phyloP scores from a whole-genome alignment of 805 yeast genomes.

The Starmera caribaea region DNA sequence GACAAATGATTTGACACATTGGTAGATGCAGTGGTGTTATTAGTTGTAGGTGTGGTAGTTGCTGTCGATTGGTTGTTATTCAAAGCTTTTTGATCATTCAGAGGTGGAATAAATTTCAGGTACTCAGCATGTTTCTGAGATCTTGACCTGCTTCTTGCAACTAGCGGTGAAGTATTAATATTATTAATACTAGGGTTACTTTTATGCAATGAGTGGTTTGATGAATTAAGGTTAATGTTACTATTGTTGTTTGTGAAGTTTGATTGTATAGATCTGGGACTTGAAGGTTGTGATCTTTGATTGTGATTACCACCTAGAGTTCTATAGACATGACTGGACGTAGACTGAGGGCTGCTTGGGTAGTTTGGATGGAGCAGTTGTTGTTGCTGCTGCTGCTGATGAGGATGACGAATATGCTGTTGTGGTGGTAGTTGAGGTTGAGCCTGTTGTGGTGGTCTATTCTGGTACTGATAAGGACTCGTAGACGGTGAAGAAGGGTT shows the following conservation, averaged over 20 bases:
- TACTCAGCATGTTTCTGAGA: conserved; percentile 11
- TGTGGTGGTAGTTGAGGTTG: neutral
- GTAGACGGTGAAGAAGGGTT: neutral
- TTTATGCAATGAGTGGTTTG: neutral
- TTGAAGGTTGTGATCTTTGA: neutral
- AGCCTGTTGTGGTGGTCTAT: neutral
- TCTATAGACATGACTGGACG: neutral
- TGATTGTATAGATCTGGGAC: no score
- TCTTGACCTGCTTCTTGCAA: neutral
- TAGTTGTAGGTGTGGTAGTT: neutral
- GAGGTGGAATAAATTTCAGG: conserved; percentile 20
- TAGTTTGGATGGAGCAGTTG: neutral
- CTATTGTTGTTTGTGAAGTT: neutral
- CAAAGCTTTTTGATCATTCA: conserved; percentile 7
- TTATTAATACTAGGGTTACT: neutral
- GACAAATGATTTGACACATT: neutral
- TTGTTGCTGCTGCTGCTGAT: neutral
- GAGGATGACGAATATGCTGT: neutral
- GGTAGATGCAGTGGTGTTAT: neutral
- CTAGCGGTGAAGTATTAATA: neutral
- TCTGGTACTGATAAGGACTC: no score
- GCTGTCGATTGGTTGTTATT: neutral
- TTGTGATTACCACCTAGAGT: neutral
- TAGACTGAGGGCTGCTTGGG: no score
- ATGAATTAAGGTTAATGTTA: neutral